phyloP scores from a whole-genome alignment of 345 rosid genomes.

The Isatis tinctoria region DNA sequence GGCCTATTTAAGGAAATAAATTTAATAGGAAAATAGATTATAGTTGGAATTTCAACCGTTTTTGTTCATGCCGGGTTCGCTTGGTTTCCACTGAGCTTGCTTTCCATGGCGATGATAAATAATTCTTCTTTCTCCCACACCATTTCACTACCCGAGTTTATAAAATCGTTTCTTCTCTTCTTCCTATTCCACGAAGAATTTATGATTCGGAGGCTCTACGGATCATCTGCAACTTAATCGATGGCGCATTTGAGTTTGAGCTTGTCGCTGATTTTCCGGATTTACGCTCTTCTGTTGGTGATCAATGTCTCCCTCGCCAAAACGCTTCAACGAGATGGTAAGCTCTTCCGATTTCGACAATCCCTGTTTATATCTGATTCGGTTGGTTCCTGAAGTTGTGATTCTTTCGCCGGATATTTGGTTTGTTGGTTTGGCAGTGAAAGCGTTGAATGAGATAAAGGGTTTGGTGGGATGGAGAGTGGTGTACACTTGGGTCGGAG shows the following conservation, averaged over 20 bases:
- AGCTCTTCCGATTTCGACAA: neutral
- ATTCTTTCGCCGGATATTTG: too few species aligned
- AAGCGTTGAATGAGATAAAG: conserved; percentile 72
- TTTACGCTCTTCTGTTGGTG: conserved; percentile 6
- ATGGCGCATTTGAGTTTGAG: conserved; percentile 22
- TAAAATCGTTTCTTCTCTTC: conserved; percentile 5
- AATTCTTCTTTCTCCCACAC: conserved; percentile 10
- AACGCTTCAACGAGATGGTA: conserved; percentile 63
- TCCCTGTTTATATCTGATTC: neutral
- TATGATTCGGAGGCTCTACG: neutral
- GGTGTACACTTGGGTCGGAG: conserved; percentile 74
- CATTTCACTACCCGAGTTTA: neutral
- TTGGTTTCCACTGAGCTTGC: conserved; percentile 24
- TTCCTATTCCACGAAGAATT: neutral
- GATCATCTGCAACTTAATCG: neutral
- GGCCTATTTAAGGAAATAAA: neutral
- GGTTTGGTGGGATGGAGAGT: conserved; percentile 68
- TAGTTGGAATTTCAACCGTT: conserved; percentile 21
- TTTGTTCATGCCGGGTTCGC: neutral
- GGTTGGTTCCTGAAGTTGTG: neutral
- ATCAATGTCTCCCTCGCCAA: conserved; percentile 38
- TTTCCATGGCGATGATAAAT: conserved; percentile 28
- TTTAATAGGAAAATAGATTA: too few species aligned
- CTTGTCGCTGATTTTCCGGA: neutral
- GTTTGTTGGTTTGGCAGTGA: conserved; percentile 33